Evolutionary conservation across 2,329 filamentous ascomycete species (phyloP), one percentile per base, ranked within the genome.

Genomic region (Talaromyces sp.): DNA sequence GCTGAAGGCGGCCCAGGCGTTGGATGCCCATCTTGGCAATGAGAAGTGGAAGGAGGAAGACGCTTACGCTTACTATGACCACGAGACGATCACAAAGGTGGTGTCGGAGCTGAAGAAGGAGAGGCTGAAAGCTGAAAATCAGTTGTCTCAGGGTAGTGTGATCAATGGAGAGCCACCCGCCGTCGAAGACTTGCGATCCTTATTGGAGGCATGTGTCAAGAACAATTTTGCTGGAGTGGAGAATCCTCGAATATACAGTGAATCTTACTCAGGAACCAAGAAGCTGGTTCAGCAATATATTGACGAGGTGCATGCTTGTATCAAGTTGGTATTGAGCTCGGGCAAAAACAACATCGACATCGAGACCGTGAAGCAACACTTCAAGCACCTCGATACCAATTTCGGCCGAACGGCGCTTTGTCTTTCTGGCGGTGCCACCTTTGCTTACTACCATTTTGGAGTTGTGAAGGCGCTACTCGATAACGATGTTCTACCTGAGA

Each of bases 221-320:
- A 96, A 92, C 74, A 97, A 99, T 69, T 99, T 97, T 73, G 91
- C 90, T 16, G 94, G 94, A 0, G 87, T 96, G 13, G 94, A 99
- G 72, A 97, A 96, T 65, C 86, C 93, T 9, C 84, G 91, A 49
- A 76, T 99, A n/a, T 99, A 99, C 71, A 96, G 90, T 65, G 92
- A 97, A 75, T 96, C 93, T 3, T 99, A 99, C 70, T 96, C 91
- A 64, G 94, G 94, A 29, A 97, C 94, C n/a, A 99, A 99, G 73
- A 85, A 94, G 56, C 75, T 97, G 59, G 90, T 96, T 27, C 94
- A 97, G 73, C 86, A 87, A 50, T 97, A 93, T 67, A 78, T 96
- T 40, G 90, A 97, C 56, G 92, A 97, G 43, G 64, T 69, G 17
- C 64, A 70, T 51, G 58, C 74, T 2, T 82, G 81, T 27, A 78